A percentile compares a stretch with the other conserved stretches of the same genome.
Conservation (phyloP, 2,329 filamentous ascomycete genomes). For the Paracoccidioides lutzii region DNA sequence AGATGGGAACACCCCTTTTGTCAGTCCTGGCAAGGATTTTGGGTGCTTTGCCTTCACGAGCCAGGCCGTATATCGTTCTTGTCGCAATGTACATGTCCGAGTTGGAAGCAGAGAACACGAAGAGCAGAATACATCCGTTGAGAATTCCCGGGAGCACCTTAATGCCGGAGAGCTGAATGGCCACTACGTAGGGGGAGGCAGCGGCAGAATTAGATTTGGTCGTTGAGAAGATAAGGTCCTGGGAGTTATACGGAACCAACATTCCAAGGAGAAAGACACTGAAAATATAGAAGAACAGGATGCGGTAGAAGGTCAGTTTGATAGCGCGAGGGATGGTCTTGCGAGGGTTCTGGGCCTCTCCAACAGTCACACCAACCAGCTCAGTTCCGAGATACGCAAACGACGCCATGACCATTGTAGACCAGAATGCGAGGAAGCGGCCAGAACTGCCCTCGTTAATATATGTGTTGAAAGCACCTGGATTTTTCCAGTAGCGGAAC, state of each 20-base stretch:
- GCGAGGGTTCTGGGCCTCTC: conserved; percentile 42
- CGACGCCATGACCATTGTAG: conserved; percentile 32
- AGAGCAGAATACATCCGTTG: conserved; percentile 63
- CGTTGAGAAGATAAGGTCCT: conserved; percentile 37
- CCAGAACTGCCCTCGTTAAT: conserved; percentile 35
- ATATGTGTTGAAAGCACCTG: conserved; percentile 45
- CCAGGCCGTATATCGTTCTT: conserved; percentile 66
- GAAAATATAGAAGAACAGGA: conserved; percentile 46
- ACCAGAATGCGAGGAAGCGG: conserved; percentile 53
- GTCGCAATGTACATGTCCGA: conserved; percentile 51
- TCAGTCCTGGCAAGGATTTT: conserved; percentile 59
- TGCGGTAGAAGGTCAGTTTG: conserved; percentile 41
- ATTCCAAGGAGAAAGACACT: conserved; percentile 47
- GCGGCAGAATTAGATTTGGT: conserved; percentile 51
- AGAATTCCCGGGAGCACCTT: conserved; percentile 55
- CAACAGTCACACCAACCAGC: conserved; percentile 43
- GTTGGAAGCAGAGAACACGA: conserved; percentile 57
- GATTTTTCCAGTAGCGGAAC: conserved; percentile 53
- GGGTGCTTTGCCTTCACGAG: conserved; percentile 59
- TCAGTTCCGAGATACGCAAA: conserved; percentile 32
- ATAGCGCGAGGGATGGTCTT: conserved; percentile 43
- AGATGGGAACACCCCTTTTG: conserved; percentile 36
- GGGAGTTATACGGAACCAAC: conserved; percentile 51
- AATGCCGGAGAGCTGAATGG: conserved; percentile 54
- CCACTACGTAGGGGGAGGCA: conserved; percentile 56